Evolutionary conservation across 768 basidiomycete genomes (phyloP).

Genomic region (Amanita rubescens): DNA sequence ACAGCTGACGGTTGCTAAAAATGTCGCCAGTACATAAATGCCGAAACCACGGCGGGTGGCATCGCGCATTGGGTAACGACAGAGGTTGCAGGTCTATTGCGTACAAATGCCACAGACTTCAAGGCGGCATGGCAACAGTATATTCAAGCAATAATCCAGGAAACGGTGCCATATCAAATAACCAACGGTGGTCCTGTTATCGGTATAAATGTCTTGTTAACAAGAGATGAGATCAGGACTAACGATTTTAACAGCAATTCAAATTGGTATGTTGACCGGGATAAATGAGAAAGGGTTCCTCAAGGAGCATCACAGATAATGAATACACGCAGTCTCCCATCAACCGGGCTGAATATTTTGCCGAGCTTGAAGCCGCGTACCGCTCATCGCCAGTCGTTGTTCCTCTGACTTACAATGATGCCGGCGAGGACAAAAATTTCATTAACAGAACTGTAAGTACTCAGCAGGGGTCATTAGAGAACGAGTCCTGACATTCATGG

Average conservation of each 20-base stretch:
- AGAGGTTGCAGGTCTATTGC: constrained; percentile 53
- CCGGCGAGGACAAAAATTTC: constrained; percentile 49
- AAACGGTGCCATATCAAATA: constrained; percentile 60
- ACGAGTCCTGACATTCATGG: not conserved
- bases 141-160: constrained; percentile 54
- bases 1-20: not conserved
- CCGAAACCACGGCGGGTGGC: constrained; percentile 76
- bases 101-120: constrained; percentile 74
- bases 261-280: constrained; percentile 17
- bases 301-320: constrained; percentile 46
- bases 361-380: constrained; percentile 50
- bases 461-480: not conserved
- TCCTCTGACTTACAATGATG: constrained; percentile 72
- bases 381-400: constrained; percentile 51
- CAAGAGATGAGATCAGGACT: not conserved
- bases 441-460: constrained; percentile 58
- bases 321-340: constrained; percentile 54
- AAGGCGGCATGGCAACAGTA: constrained; percentile 65
- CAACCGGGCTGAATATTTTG: constrained; percentile 50
- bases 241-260: constrained; percentile 17
- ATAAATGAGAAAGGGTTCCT: not conserved
- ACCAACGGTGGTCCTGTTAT: constrained; percentile 69
- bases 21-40: constrained; percentile 57
- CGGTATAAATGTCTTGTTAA: constrained; percentile 29
- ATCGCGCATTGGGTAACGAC: constrained; percentile 64